Evolutionary conservation across 225 moss, liverwort and hornwort species (phyloP), one percentile per base, ranked within the genome.

Genomic region (Polytrichum formosum): DNA sequence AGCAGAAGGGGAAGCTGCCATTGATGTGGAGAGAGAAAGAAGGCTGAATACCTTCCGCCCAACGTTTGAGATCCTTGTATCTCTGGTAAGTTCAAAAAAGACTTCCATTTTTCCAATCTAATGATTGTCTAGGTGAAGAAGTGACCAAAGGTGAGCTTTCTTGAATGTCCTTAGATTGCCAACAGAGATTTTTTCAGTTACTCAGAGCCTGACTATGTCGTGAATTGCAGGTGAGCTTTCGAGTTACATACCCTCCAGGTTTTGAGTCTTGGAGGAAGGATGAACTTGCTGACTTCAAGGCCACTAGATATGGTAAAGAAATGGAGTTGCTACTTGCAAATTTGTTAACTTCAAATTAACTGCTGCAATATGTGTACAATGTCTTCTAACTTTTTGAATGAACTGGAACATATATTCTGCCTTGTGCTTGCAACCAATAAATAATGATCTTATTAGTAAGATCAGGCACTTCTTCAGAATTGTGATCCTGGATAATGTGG

Each of bases 191-290:
- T 3, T 37, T 13, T 13, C 7, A 37, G 37, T 37, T 37, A 37
- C 37, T 37, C 37, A 37, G 37, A 6, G n/a, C 13, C 58, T 22
- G 2, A 73, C 61, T 5, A 26, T 55, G 33, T 69, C 25, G 5
- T 61, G 56, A 64, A 21, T 64, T 83, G 81, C 83, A 94, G 92
- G 94, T 94, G 22, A 90, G 94, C 76, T 94, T 91, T 54, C 87
- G 94, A 60, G 91, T 94, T 64, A 90, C 81, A 37, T 92, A 92
- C 70, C 94, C 90, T 75, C 72, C 78, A 68, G 90, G 85, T 64
- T 94, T 89, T 81, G 88, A 92, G 74, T 68, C 70, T 53, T 94
- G 90, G 94, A 92, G 94, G 71, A 94, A 85, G 73, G 94, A 94
- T 66, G 87, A 92, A 75, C 84, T 92, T 69, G 85, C 80, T 63